Evolutionary conservation across 805 yeast species (phyloP).

Genomic region (Soucietia sequanensis): DNA sequence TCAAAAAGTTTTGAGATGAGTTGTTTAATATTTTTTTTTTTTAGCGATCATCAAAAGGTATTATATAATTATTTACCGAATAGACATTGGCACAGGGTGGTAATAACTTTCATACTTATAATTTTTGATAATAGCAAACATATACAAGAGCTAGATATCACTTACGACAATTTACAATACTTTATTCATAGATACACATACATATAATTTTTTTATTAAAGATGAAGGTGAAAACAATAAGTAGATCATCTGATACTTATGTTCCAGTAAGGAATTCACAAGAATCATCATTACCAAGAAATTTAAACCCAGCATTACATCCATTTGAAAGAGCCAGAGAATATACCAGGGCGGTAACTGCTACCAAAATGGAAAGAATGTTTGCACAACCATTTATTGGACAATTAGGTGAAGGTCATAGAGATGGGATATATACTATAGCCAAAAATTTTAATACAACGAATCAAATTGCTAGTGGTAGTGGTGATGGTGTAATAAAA

Average conservation of each 20-base stretch:
- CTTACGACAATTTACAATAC: no score
- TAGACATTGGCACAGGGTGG: no score
- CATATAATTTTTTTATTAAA: no score
- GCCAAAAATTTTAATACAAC: conserved; percentile 74
- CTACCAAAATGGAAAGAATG: conserved; percentile 93
- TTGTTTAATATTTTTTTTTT: no score
- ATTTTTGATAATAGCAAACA: no score
- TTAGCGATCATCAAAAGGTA: no score
- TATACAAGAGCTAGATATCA: no score
- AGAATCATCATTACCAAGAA: conserved; percentile 82
- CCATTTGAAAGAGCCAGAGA: conserved; percentile 98
- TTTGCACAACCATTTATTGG: conserved; percentile 98
- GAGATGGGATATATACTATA: conserved; percentile 88
- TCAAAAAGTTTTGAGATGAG: no score
- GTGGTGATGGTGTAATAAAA: conserved; percentile 93
- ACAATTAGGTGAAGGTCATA: conserved; percentile 90
- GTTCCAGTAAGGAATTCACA: conserved; percentile 91
- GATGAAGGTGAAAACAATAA: conserved; percentile 87
- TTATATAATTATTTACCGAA: no score
- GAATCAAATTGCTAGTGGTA: conserved; percentile 82
- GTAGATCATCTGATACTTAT: conserved; percentile 87
- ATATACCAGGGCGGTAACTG: conserved; percentile 90
- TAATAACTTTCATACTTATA: no score
- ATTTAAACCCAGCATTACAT: conserved; percentile 89
- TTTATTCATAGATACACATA: no score